Evolutionary conservation across 192 early-diverging fungal species (phyloP).

Genomic region (Podila horticola): DNA sequence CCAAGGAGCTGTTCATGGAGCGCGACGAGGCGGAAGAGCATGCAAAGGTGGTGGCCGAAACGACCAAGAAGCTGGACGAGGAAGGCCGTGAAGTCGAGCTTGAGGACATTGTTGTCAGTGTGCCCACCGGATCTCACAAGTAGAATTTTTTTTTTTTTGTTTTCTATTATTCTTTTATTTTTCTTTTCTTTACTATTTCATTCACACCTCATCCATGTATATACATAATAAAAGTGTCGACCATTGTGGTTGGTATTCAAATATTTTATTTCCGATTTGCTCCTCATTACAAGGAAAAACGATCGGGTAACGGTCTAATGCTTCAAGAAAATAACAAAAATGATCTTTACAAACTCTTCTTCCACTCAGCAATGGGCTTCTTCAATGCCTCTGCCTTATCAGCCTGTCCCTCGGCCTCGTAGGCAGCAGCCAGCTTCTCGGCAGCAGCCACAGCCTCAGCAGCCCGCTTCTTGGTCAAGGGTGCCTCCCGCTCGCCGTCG

Average conservation of each 20-base stretch:
- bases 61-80: conserved; percentile 34
- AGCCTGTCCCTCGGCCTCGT: conserved; percentile 25
- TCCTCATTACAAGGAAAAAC: too few species aligned
- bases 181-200: not conserved
- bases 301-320: too few species aligned
- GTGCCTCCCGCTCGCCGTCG: conserved; percentile 40
- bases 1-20: conserved; percentile 46
- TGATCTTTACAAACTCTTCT: conserved; percentile 28
- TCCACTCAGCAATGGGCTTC: conserved; percentile 23
- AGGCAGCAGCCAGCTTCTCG: conserved; percentile 21
- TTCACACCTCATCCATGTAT: not conserved
- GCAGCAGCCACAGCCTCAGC: conserved; percentile 37
- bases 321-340: not conserved
- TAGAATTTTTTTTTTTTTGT: not conserved
- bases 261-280: too few species aligned
- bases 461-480: conserved; percentile 32
- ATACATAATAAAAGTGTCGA: too few species aligned
- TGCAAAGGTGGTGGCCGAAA: conserved; percentile 29
- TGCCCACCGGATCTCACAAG: conserved; percentile 16
- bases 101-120: conserved; percentile 48
- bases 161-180: not conserved
- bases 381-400: conserved; percentile 27
- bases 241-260: too few species aligned
- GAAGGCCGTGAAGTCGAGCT: conserved; percentile 35
- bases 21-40: conserved; percentile 38